Conservation (phyloP, 257 asterid species). For the Ajuga chamaepitys region DNA sequence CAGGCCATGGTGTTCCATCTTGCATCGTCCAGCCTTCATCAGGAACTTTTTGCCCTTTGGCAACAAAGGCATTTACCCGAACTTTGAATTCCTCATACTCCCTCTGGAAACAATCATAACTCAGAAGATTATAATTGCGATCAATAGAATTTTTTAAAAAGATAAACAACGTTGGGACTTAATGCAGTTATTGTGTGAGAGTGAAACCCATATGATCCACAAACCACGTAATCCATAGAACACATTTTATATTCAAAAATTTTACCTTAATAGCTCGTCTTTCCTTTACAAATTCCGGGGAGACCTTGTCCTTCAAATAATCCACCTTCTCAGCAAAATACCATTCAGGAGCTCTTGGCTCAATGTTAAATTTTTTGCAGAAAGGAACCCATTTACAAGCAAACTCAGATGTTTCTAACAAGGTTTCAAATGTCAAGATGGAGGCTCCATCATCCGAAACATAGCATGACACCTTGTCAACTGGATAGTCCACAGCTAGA, state of each 20-base stretch:
- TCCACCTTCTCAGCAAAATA: slow-evolving; percentile 63
- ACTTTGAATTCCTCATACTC: slow-evolving; percentile 73
- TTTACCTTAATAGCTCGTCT: slow-evolving; percentile 71
- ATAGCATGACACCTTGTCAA: slow-evolving; percentile 62
- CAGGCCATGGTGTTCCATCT: slow-evolving; percentile 85
- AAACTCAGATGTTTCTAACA: slow-evolving; percentile 67
- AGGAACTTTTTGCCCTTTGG: slow-evolving; percentile 73
- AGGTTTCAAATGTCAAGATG: slow-evolving; percentile 62
- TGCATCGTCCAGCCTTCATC: slow-evolving; percentile 89
- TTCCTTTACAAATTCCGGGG: slow-evolving; percentile 65
- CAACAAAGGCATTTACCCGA: slow-evolving; percentile 60
- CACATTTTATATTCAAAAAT: too few relatives aligned
- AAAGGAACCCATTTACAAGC: slow-evolving; percentile 75
- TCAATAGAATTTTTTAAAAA: too few relatives aligned
- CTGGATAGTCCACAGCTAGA: slow-evolving; percentile 66
- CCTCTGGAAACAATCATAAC: slow-evolving; percentile 36
- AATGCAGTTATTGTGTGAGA: background rate
- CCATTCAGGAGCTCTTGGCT: slow-evolving; percentile 71
- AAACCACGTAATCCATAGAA: too few relatives aligned
- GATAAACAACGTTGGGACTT: too few relatives aligned
- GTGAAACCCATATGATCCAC: too few relatives aligned
- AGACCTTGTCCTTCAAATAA: slow-evolving; percentile 68
- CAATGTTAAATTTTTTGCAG: slow-evolving; percentile 55
- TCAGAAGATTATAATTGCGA: too few relatives aligned
- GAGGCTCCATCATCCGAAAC: slow-evolving; percentile 81